Percentiles rank a stretch among this genome's conserved stretches.
phyloP scores from a whole-genome alignment of 176 grass and related monocot genomes.

The Cenchrus fungigraminus region DNA sequence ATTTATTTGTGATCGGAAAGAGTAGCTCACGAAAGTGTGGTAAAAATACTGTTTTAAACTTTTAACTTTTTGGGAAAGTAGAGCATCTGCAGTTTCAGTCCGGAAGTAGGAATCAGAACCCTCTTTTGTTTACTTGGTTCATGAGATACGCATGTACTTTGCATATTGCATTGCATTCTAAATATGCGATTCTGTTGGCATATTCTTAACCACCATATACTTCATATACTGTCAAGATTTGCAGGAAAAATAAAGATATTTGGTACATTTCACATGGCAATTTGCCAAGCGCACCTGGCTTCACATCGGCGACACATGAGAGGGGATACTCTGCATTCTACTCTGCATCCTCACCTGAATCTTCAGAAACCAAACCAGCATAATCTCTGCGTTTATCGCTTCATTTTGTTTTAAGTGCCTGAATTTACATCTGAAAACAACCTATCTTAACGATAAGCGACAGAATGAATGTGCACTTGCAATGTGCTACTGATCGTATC shows the following conservation, averaged over 20 bases:
- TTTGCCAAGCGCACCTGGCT: conserved; percentile 38
- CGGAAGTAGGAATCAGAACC: neutral
- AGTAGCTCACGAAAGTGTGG: neutral
- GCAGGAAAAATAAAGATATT: conserved; percentile 19
- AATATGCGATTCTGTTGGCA: conserved; percentile 4
- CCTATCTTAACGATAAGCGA: neutral
- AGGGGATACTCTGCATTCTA: conserved; percentile 9
- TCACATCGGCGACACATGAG: conserved; percentile 38
- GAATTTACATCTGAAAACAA: neutral
- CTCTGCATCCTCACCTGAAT: conserved; percentile 35
- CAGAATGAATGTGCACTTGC: neutral
- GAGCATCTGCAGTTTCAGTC: neutral
- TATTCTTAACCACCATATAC: conserved; percentile 36
- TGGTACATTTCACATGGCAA: conserved; percentile 50
- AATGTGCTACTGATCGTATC: neutral
- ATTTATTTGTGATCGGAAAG: neutral
- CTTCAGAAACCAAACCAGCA: conserved; percentile 24
- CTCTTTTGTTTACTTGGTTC: neutral
- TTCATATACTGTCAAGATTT: conserved; percentile 7
- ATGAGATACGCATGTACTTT: conserved; percentile 15
- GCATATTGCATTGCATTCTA: conserved; percentile 5
- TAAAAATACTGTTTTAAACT: neutral
- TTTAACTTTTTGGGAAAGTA: neutral
- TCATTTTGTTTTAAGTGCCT: neutral
- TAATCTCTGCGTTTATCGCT: neutral